phyloP scores from a whole-genome alignment of 257 asterid species.

The Solanum commersonii region DNA sequence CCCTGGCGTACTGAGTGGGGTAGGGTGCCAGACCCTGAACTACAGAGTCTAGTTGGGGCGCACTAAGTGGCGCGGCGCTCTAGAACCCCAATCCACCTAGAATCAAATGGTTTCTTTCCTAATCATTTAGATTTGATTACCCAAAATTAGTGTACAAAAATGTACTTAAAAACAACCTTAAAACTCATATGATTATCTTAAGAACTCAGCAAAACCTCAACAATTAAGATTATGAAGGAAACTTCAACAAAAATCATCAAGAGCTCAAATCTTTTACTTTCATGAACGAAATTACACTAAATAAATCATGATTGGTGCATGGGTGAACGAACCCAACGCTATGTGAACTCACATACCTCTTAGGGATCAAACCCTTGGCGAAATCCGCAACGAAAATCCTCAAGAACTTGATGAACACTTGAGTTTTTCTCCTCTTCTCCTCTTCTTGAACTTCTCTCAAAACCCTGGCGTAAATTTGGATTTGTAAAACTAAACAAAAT shows the following conservation, averaged over 20 bases:
- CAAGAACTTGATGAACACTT: background rate
- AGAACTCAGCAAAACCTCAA: background rate
- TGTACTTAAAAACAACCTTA: too few relatives aligned
- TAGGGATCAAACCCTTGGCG: background rate
- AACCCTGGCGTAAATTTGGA: background rate
- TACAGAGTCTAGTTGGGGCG: too few relatives aligned
- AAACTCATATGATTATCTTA: too few relatives aligned
- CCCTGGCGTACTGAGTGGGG: too few relatives aligned
- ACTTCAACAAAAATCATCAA: background rate
- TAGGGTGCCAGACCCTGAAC: too few relatives aligned
- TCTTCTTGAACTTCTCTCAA: background rate
- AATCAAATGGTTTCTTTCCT: too few relatives aligned
- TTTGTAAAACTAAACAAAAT: too few relatives aligned
- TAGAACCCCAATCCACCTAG: too few relatives aligned
- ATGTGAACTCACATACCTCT: background rate
- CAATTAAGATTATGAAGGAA: background rate
- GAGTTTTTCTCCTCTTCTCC: background rate
- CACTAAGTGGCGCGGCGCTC: too few relatives aligned
- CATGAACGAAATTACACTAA: background rate
- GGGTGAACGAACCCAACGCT: background rate
- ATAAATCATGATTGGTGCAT: background rate
- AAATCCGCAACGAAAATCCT: background rate
- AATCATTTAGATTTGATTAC: too few relatives aligned
- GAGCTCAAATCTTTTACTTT: background rate
- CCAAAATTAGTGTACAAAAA: too few relatives aligned